Evolutionary conservation across 257 asterid species (phyloP).

Genomic region (Cordia subcordata): DNA sequence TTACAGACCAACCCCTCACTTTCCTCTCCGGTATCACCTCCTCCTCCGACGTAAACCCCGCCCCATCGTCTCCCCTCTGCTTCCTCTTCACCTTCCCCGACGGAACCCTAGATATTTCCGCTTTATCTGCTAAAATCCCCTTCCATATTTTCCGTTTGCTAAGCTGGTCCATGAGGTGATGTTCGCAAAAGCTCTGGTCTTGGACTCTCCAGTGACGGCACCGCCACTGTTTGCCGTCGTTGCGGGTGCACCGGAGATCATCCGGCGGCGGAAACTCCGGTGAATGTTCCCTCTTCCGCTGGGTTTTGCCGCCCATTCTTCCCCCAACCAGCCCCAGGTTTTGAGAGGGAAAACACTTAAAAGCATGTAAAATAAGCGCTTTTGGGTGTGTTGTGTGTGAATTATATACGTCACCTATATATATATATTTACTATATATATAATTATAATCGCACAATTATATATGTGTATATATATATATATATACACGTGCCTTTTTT

Average conservation of each 20-base stretch:
- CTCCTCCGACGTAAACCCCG: slow-evolving; percentile 4
- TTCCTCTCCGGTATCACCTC: slow-evolving; percentile 28
- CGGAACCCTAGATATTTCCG: not conserved
- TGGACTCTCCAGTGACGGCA: slow-evolving; percentile 26
- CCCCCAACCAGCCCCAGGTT: not conserved
- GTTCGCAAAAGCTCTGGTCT: slow-evolving; percentile 20
- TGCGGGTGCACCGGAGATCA: slow-evolving; percentile 23
- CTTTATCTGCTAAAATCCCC: not conserved
- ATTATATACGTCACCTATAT: no score
- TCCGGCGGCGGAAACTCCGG: slow-evolving; percentile 16
- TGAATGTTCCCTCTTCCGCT: not conserved
- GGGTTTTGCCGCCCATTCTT: slow-evolving; percentile 7
- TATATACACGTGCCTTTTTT: no score
- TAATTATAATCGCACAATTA: no score
- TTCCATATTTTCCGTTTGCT: no score
- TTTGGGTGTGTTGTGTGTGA: no score
- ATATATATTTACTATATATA: no score
- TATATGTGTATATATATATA: no score
- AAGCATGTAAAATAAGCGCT: not conserved
- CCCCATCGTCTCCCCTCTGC: slow-evolving; percentile 6
- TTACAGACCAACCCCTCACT: not conserved
- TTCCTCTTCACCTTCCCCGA: slow-evolving; percentile 3
- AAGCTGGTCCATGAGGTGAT: slow-evolving; percentile 18
- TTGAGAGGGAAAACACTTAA: not conserved
- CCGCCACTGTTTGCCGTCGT: slow-evolving; percentile 28